Evolutionary conservation across 495 filamentous ascomycete species (phyloP), one percentile per base, ranked within the genome.

Genomic region (Aspergillus wentii): DNA sequence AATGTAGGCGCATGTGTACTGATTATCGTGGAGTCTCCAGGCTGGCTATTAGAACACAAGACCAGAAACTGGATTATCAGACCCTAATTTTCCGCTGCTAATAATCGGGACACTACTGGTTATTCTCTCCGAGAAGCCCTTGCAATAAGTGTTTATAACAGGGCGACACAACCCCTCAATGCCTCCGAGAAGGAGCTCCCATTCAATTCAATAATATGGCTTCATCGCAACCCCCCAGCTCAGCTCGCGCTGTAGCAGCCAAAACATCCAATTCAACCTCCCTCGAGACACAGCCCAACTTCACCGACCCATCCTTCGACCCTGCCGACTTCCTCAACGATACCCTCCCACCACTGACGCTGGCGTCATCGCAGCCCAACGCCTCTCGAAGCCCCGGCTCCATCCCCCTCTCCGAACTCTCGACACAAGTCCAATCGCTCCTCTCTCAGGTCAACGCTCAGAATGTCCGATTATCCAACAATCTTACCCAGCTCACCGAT

Each of bases 371-470:
- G 22, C 66, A 70, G 51, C 50, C 54, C 8, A 64, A 73, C 47
- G 40, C 57, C 49, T 43, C 62, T 45, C 61, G 65, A 44, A 34
- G 61, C 22, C 61, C 66, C 14, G 60, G 57, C 17, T 66, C 78
- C 14, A 74, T 87, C 11, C 69, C 86, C 5, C 71, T 96, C 31
- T 71, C 84, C 26, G 82, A 91, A 38, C 68, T 95, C 31, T 86
- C 86, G 9, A 66, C 82, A 2, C 86, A 88, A 52, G 83, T 90
- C 27, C 89, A 96, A 53, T 78, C 83, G 2, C 70, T 89, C 20
- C 77, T 96, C 37, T 85, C 90, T 2, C 82, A 91, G 42, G 79
- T 96, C 46, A 88, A 83, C 48, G 84, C 90, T 8, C 88, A 95
- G 56, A 92, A 86, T 10, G 80, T 85, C 11, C 75, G 88, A 15